These are phyloP conservation scores for Beverwykella pulmonaria DNA, from an alignment of 495 filamentous ascomycete genomes.

Conservation along the genomic window DNA sequence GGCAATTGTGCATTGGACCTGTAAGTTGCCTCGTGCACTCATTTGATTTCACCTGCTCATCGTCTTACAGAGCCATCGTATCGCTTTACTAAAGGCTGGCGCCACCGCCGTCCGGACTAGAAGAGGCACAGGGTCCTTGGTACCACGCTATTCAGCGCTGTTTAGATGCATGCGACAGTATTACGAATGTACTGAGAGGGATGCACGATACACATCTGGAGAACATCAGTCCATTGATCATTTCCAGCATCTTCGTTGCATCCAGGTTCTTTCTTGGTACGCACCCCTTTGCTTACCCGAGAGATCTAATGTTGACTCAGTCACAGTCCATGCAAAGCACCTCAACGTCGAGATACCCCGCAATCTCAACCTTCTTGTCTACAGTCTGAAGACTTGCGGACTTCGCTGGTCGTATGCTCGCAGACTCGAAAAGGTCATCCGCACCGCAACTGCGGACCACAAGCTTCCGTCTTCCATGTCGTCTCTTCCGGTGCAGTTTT, in stretches of 20 bases:
- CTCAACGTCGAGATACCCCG: constrained; percentile 28
- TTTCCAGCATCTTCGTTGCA: constrained; percentile 42
- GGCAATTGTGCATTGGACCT: constrained; percentile 34
- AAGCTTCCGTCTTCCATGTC: constrained; percentile 21
- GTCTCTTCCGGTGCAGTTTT: constrained; percentile 24
- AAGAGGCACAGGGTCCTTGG: constrained; percentile 36
- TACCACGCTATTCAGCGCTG: constrained; percentile 44
- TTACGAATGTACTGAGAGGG: constrained; percentile 34
- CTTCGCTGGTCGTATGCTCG: constrained; percentile 25
- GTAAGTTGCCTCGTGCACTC: neutral
- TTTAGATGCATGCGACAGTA: constrained; percentile 43
- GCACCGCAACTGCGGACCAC: constrained; percentile 23
- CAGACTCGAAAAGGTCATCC: constrained; percentile 28
- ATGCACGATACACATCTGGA: constrained; percentile 41
- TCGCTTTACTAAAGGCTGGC: constrained; percentile 40
- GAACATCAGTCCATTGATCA: constrained; percentile 43
- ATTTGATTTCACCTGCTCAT: neutral
- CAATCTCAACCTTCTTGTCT: constrained; percentile 27
- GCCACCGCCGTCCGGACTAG: constrained; percentile 29
- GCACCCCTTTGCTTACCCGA: neutral
- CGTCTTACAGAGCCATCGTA: constrained; percentile 38
- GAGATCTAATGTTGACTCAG: neutral
- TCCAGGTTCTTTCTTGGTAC: constrained; percentile 43
- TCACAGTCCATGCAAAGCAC: constrained; percentile 20
- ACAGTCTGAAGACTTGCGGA: constrained; percentile 28